Conservation (phyloP, 2,329 filamentous ascomycete genomes). For the Iodosphaeria phyllophila region DNA sequence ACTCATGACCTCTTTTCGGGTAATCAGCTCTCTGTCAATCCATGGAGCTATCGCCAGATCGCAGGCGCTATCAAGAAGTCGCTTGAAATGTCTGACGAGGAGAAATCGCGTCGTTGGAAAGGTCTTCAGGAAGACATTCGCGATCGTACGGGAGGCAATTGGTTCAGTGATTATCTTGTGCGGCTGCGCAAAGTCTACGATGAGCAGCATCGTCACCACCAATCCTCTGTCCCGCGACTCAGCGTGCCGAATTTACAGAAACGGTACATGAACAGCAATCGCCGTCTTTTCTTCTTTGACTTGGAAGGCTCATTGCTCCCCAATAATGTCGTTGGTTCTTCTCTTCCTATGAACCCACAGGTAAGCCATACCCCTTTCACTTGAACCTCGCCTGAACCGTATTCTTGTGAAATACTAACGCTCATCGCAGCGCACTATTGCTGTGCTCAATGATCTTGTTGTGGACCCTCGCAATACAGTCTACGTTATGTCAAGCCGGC, state of each 20-base stretch:
- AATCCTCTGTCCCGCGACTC: slow-evolving; percentile 70
- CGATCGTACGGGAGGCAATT: slow-evolving; percentile 67
- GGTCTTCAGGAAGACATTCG: slow-evolving; percentile 56
- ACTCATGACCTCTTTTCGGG: slow-evolving; percentile 71
- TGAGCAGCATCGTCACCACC: slow-evolving; percentile 70
- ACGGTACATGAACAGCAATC: slow-evolving; percentile 45
- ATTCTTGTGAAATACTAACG: too few relatives aligned
- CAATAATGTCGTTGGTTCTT: slow-evolving; percentile 68
- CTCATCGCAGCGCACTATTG: slow-evolving; percentile 49
- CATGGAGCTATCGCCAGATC: slow-evolving; percentile 84
- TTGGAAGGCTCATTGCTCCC: slow-evolving; percentile 86
- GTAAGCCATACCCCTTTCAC: slow-evolving; percentile 12
- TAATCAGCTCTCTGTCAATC: slow-evolving; percentile 73
- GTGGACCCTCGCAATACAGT: slow-evolving; percentile 67
- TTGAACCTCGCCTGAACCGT: neutral
- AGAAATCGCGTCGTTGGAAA: slow-evolving; percentile 58
- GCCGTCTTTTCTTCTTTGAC: slow-evolving; percentile 74
- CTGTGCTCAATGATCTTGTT: slow-evolving; percentile 65
- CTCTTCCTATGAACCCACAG: slow-evolving; percentile 68
- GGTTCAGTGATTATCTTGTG: slow-evolving; percentile 60
- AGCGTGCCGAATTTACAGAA: slow-evolving; percentile 45
- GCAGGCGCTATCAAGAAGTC: slow-evolving; percentile 72
- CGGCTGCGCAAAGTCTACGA: slow-evolving; percentile 60
- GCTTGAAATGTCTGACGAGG: slow-evolving; percentile 58
- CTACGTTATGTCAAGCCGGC: slow-evolving; percentile 84